These are phyloP conservation scores for Ascosphaera aggregata DNA, from an alignment of 2,329 filamentous ascomycete genomes.

Conservation along the genomic window DNA sequence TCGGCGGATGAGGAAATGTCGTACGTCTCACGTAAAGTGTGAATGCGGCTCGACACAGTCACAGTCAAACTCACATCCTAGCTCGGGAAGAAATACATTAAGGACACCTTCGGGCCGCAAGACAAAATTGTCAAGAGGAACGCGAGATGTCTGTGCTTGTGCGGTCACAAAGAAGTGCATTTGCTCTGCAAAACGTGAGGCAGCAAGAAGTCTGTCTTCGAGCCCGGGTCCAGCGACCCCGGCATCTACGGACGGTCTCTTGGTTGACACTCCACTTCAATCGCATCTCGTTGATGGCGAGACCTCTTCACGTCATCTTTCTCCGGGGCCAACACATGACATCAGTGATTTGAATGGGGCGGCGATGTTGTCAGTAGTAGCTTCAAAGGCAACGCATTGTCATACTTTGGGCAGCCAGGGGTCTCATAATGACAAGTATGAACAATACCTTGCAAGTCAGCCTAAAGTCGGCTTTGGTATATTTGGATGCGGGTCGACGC, in stretches of 20 bases:
- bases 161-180: neutral
- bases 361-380: neutral
- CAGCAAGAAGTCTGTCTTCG: neutral
- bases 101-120: neutral
- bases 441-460: neutral
- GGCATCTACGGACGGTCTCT: neutral
- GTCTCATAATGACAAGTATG: neutral
- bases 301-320: neutral
- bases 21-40: slow-evolving; percentile 84
- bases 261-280: neutral
- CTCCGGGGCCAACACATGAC: neutral
- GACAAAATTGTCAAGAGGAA: neutral
- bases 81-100: neutral
- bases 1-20: slow-evolving; percentile 85
- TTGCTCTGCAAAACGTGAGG: neutral
- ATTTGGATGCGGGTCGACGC: neutral
- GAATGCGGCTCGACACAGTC: slow-evolving; percentile 70
- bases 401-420: neutral
- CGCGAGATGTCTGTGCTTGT: neutral
- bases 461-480: neutral
- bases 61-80: neutral
- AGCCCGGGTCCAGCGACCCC: neutral
- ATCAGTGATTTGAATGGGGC: neutral
- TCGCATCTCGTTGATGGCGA: neutral
- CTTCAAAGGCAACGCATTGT: neutral